A percentile compares a stretch with the other conserved stretches of the same genome.
phyloP scores from a whole-genome alignment of 768 basidiomycete species.

The Mycena rebaudengoi region DNA sequence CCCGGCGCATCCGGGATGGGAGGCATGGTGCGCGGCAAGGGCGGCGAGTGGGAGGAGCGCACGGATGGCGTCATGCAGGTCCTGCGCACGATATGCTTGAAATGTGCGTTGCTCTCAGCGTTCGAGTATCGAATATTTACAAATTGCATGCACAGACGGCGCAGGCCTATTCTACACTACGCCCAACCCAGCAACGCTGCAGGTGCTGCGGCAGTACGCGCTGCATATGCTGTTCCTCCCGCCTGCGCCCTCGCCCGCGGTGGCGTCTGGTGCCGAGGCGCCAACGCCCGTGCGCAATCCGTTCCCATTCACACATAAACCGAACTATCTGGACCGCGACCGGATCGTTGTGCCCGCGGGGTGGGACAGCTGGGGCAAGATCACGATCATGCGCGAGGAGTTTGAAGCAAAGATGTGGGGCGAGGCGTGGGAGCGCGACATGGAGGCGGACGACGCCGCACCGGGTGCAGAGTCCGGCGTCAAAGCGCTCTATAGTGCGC shows the following conservation, averaged over 20 bases:
- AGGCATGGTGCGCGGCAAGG: slow-evolving; percentile 91
- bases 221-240: slow-evolving; percentile 83
- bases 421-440: slow-evolving; percentile 80
- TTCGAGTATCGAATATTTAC: neutral
- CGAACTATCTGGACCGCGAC: slow-evolving; percentile 94
- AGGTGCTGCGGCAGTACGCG: slow-evolving; percentile 82
- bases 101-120: slow-evolving; percentile 67
- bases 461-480: slow-evolving; percentile 62
- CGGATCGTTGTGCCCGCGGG: slow-evolving; percentile 92
- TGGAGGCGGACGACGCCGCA: slow-evolving; percentile 56
- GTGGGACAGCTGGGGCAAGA: slow-evolving; percentile 99
- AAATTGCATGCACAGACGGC: slow-evolving; percentile 71
- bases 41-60: slow-evolving; percentile 93
- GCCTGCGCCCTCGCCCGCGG: slow-evolving; percentile 77
- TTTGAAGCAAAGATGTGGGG: slow-evolving; percentile 87
- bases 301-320: slow-evolving; percentile 87
- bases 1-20: slow-evolving; percentile 87
- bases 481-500: slow-evolving; percentile 68
- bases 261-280: slow-evolving; percentile 66
- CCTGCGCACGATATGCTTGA: slow-evolving; percentile 90
- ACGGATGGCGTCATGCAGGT: slow-evolving; percentile 96
- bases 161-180: slow-evolving; percentile 94
- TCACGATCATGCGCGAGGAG: slow-evolving; percentile 86
- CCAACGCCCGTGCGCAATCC: slow-evolving; percentile 76
- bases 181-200: slow-evolving; percentile 76